Conservation (phyloP, 148 eudicot genomes). For the Camellia granthamiana region DNA sequence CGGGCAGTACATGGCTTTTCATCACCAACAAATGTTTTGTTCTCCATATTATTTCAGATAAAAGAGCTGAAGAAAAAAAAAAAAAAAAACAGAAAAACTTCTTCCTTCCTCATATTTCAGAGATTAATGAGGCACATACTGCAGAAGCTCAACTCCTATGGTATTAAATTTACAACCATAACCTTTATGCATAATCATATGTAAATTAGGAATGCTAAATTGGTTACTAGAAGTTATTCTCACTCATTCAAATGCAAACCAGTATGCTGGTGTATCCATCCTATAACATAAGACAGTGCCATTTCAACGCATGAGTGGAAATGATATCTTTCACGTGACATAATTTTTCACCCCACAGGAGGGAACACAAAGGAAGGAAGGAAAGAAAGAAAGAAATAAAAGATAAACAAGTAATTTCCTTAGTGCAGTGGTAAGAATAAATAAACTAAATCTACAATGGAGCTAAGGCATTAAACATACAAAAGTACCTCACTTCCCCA, state of each 20-base stretch:
- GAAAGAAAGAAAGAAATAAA: not conserved
- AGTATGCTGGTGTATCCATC: not conserved
- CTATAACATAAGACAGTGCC: not conserved
- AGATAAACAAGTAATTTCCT: not conserved
- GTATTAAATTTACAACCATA: not conserved
- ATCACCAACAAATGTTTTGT: not conserved
- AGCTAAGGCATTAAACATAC: not conserved
- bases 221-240: not conserved
- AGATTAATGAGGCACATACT: not conserved
- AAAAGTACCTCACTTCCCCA: conserved; percentile 74
- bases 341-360: too few species aligned
- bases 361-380: too few species aligned
- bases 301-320: not conserved
- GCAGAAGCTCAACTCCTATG: not conserved
- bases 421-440: not conserved
- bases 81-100: too few species aligned
- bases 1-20: not conserved
- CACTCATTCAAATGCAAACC: conserved; percentile 4
- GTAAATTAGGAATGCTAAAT: not conserved
- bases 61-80: not conserved
- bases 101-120: too few species aligned
- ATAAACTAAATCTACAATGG: not conserved
- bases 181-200: not conserved
- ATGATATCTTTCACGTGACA: not conserved
- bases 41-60: not conserved